Evolutionary conservation across 345 rosid genomes (phyloP).

Genomic region (Moringa oleifera): DNA sequence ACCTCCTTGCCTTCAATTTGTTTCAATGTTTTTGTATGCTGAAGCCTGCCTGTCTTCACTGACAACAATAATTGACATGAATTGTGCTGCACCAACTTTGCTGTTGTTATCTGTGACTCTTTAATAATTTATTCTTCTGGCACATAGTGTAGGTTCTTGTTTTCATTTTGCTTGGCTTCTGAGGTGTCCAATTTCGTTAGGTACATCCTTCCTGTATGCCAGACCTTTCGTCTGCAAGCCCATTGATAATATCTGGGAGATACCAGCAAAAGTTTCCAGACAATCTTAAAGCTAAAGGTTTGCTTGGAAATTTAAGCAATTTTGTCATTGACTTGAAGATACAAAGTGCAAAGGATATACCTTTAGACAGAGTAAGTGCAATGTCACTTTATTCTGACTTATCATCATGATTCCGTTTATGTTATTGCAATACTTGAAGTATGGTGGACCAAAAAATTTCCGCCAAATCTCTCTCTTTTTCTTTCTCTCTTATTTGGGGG

Average conservation of each 20-base stretch:
- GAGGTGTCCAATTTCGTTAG: slow-evolving; percentile 28
- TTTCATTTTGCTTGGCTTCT: background rate
- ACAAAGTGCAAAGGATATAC: slow-evolving; percentile 45
- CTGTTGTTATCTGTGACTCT: background rate
- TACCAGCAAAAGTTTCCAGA: slow-evolving; percentile 60
- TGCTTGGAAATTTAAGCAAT: slow-evolving; percentile 50
- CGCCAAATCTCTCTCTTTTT: too few species aligned
- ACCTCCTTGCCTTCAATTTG: background rate
- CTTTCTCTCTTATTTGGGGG: background rate
- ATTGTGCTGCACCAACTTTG: background rate
- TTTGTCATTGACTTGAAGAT: slow-evolving; percentile 48
- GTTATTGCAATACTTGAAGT: background rate
- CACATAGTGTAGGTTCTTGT: background rate
- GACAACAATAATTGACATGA: too few species aligned
- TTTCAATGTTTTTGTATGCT: slow-evolving; percentile 3
- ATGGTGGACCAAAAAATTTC: too few species aligned
- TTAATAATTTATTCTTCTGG: background rate
- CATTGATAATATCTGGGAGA: slow-evolving; percentile 59
- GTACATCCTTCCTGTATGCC: slow-evolving; percentile 51
- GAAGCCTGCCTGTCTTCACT: slow-evolving; percentile 3
- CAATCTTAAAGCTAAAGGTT: slow-evolving; percentile 43
- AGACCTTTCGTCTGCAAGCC: slow-evolving; percentile 59
- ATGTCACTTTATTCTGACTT: background rate
- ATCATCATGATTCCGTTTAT: background rate
- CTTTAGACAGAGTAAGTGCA: slow-evolving; percentile 51